Conservation (phyloP, 345 rosid genomes). For the Brassica cretica region DNA sequence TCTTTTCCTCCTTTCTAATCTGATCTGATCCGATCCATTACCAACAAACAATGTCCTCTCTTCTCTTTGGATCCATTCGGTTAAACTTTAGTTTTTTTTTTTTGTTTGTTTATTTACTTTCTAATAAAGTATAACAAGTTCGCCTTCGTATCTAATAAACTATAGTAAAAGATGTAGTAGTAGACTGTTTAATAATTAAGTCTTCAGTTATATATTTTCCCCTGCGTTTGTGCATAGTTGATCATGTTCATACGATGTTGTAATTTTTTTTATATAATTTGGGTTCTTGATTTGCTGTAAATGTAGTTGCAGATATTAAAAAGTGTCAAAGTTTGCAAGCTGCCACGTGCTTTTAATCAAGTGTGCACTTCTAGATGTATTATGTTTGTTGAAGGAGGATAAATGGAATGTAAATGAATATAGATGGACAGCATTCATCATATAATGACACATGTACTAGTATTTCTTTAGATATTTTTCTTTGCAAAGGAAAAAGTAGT, state of each 20-base stretch:
- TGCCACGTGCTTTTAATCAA: neutral
- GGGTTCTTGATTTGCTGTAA: slow-evolving; percentile 4
- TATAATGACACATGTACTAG: slow-evolving; percentile 2
- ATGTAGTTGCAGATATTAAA: slow-evolving; percentile 1
- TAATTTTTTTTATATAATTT: neutral
- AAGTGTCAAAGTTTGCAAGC: neutral
- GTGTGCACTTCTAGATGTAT: neutral
- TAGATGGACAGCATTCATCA: slow-evolving; percentile 8
- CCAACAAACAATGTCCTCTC: neutral
- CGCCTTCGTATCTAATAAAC: slow-evolving; percentile 16
- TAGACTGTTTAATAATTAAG: neutral
- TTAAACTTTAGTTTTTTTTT: neutral
- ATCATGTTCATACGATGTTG: slow-evolving; percentile 3
- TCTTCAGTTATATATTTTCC: neutral
- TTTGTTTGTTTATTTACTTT: neutral
- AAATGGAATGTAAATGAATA: slow-evolving; percentile 13
- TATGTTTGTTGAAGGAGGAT: neutral
- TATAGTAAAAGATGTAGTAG: slow-evolving; percentile 10
- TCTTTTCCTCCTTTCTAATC: slow-evolving; percentile 46
- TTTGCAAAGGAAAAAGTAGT: neutral
- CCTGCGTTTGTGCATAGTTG: neutral
- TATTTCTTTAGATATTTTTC: neutral
- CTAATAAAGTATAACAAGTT: neutral
- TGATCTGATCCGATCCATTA: neutral
- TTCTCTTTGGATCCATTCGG: slow-evolving; percentile 18